Base-by-base conservation (phyloP, 2,329 filamentous ascomycete species). In the Aspergillus uvarum region DNA sequence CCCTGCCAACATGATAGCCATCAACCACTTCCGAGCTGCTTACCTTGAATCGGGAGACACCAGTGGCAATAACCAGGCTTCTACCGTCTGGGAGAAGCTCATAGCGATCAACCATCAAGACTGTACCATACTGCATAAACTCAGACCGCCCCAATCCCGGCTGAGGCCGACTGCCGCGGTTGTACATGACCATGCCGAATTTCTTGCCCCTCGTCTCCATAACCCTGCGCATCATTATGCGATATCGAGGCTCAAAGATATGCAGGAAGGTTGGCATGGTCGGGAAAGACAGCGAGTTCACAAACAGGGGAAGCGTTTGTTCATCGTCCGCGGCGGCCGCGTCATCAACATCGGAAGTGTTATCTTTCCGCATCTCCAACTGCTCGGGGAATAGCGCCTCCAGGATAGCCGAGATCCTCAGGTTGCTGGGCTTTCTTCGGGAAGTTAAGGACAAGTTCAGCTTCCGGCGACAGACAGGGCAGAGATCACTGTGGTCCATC, bases 201-300 rank as follows among this genome's bases (percentile, higher is more conserved):
- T 86, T 90, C 14, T 85, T 81, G 61, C 89, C 85, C 0, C 87
- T 86, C 58, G 69, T 80, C 63, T 92, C 89, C 56, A 96, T 79
- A 0, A 87, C 89, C 38, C 92, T 85, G 51, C 89, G 84, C 42
- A 96, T 89, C 91, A 96, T 95, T n/a, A 95, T 81, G 7, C 91
- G 86, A 72, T 96, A 96, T 6, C 90, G 85, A n/a, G 91, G 90
- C 73, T 96, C 93, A 70, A 96, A 96, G n/a, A 97, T 85, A 68
- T 96, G 90, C 3, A 96, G 79, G 66, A 95, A 95, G 0, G 91
- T 93, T 0, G 89, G 91, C 85, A 94, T 92, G 1, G 83, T 81
- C 1, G 93, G 93, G 67, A 95, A 94, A 0, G 91, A 85, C 8
- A 96, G 76, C 0, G 91, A 92, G 75, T 90, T 95, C 32, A 96